Conservation (phyloP, 305 asterid species). For the Withania somnifera region DNA sequence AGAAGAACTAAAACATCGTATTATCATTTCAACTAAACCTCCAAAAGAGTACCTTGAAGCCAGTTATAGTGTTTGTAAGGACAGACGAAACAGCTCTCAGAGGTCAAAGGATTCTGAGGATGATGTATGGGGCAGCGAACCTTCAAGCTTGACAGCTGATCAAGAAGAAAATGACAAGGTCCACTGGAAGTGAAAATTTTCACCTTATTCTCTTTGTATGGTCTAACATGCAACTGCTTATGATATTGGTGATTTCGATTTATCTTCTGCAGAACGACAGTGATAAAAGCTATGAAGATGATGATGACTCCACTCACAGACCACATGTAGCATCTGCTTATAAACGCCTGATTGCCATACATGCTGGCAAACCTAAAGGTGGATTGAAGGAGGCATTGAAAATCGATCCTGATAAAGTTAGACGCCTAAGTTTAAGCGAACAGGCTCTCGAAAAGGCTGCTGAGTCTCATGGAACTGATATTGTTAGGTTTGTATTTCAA, state of each 20-base stretch:
- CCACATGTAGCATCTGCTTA: slow-evolving; percentile 21
- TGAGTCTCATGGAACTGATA: slow-evolving; percentile 27
- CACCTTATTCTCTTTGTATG: background rate
- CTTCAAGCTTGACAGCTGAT: slow-evolving; percentile 21
- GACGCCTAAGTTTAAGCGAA: slow-evolving; percentile 41
- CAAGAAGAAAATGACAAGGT: slow-evolving; percentile 23
- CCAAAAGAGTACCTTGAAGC: slow-evolving; percentile 71
- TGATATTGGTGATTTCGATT: background rate
- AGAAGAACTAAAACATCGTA: slow-evolving; percentile 53
- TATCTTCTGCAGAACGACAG: slow-evolving; percentile 9
- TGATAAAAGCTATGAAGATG: slow-evolving; percentile 16
- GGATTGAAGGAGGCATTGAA: slow-evolving; percentile 31
- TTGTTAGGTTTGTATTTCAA: slow-evolving; percentile 26
- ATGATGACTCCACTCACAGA: slow-evolving; percentile 14
- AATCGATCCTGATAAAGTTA: slow-evolving; percentile 31
- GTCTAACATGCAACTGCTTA: background rate
- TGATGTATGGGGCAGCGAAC: slow-evolving; percentile 38
- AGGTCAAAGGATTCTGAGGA: slow-evolving; percentile 28
- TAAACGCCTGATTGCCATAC: slow-evolving; percentile 33
- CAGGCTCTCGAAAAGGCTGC: slow-evolving; percentile 45
- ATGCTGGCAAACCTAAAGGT: slow-evolving; percentile 46
- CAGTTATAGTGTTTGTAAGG: slow-evolving; percentile 6
- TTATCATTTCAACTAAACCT: slow-evolving; percentile 83
- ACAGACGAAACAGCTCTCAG: slow-evolving; percentile 15
- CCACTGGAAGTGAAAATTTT: background rate